Base-by-base conservation (phyloP, 306 rosid genomes). In the Fragaria iinumae region DNA sequence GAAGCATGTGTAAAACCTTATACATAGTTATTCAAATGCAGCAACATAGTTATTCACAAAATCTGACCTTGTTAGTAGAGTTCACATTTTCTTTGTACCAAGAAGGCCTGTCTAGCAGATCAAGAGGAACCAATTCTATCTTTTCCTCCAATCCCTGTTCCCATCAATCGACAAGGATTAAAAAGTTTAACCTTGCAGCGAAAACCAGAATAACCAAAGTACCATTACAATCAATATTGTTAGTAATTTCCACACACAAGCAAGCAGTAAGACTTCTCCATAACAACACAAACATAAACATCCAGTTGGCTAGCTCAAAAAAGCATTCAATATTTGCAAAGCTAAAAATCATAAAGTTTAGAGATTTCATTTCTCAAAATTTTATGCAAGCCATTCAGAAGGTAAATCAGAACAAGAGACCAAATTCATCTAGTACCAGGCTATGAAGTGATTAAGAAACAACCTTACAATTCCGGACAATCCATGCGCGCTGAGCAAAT, bases 401-500 rank as follows among this genome's bases (percentile, higher is more conserved):
- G 44, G 62, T 5, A 73, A n/a, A 14, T 21, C 11, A 69, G 47
- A 57, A 11, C 56, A n/a, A 47, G 10, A 17, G 13, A 3, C 9
- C 36, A 34, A 20, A 49, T 47, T 68, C 62, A 69, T 72, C 38
- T 47, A 62, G 70, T 56, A 80, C 18, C 21, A 69, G 50, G 74
- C 11, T 27, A 60, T 11, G 20, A 73, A 32, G 14, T 27, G 67
- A 50, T 68, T 6, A 14, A 25, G 73, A 76, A 74, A 63, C 69
- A 78, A 93, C 98, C 98, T 93, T 93, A 74, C 88, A 80, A 53
- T 93, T 93, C 69, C 97, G 87, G 23, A 93, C 66, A 86, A 91
- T 91, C 98, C 97, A 93, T 52, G 76, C 91, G 38, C 93, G 93
- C 81, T 93, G 97, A 3, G 97, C 97, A 80, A 88, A 91, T 34